Evolutionary conservation across 179 eudicot species (phyloP).

Genomic region (Sideroxylon spinosum): DNA sequence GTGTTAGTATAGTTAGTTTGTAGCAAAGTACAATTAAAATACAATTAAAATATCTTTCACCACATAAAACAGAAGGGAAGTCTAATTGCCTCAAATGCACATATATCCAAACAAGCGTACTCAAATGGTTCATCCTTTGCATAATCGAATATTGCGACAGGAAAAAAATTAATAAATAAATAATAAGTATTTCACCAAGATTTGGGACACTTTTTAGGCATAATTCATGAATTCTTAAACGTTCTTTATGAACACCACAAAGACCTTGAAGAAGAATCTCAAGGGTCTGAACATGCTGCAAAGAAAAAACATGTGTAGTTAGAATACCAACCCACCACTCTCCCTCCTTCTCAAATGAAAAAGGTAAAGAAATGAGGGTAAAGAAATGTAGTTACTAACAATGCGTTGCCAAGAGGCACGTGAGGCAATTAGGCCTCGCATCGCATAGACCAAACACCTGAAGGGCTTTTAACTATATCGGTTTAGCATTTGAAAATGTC

Average conservation of each 20-base stretch:
- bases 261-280: constrained; percentile 94
- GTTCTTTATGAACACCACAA: constrained; percentile 71
- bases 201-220: constrained; percentile 78
- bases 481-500: background rate
- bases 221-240: constrained; percentile 70
- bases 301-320: background rate
- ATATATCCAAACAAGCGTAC: background rate
- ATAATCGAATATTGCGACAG: background rate
- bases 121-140: background rate
- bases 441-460: too few species aligned
- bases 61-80: too few species aligned
- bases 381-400: too few species aligned
- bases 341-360: background rate
- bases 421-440: too few species aligned
- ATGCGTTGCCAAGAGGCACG: too few species aligned
- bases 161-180: too few species aligned
- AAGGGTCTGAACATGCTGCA: constrained; percentile 95
- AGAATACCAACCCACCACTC: background rate
- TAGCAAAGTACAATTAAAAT: too few species aligned
- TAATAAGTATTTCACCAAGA: constrained; percentile 47
- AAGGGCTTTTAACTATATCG: too few species aligned
- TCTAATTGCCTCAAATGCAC: background rate
- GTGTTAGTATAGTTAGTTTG: too few species aligned
- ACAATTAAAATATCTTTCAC: too few species aligned
- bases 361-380: too few species aligned